Conservation (phyloP, 257 asterid genomes). For the Fraxinus americana region DNA sequence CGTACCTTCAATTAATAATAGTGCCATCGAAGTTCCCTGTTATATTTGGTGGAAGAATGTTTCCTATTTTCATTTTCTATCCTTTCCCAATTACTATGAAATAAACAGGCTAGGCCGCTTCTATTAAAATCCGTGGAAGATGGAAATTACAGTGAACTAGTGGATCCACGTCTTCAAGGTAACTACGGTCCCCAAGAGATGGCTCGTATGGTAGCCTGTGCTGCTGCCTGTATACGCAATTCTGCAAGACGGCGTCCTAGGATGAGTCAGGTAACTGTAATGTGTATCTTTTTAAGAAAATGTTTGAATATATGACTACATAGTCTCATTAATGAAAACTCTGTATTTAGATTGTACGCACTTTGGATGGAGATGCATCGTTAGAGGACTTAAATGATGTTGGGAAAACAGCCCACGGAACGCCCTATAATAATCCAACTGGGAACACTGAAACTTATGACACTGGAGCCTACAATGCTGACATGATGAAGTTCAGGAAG, state of each 20-base stretch:
- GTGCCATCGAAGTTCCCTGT: neutral
- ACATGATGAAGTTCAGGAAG: constrained; percentile 28
- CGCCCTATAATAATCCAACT: neutral
- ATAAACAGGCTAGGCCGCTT: constrained; percentile 18
- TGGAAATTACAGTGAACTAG: neutral
- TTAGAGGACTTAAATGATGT: constrained; percentile 20
- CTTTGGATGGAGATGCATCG: constrained; percentile 24
- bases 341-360: constrained; percentile 17
- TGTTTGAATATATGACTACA: neutral
- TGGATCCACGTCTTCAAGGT: constrained; percentile 20
- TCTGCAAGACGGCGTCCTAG: constrained; percentile 23
- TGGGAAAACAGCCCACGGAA: constrained; percentile 2
- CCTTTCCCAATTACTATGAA: neutral
- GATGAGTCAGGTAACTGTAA: constrained; percentile 20
- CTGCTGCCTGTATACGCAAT: constrained; percentile 21
- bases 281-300: neutral
- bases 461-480: constrained; percentile 25
- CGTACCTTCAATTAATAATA: neutral
- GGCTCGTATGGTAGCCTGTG: constrained; percentile 21
- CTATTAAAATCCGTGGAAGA: constrained; percentile 12
- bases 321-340: neutral
- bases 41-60: neutral
- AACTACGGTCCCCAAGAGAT: constrained; percentile 11
- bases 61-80: neutral
- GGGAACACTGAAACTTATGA: neutral